These are phyloP conservation scores for Ligustrum vulgare DNA, from an alignment of 257 asterid genomes.

Conservation along the genomic window DNA sequence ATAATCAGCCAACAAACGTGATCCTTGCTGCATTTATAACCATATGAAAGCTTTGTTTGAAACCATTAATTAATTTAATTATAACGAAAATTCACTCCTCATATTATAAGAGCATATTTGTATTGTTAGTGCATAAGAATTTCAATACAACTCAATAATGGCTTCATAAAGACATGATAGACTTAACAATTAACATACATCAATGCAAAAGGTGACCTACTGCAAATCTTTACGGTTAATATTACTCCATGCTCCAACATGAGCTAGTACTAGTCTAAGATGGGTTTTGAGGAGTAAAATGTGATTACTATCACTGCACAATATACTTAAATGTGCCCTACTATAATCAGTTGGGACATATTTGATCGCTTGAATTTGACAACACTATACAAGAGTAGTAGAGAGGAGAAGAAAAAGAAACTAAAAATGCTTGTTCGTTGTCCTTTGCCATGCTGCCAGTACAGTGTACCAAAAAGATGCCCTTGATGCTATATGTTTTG, in stretches of 20 bases:
- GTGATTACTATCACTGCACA: no score
- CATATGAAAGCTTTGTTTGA: background rate
- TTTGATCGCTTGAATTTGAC: background rate
- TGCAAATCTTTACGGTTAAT: background rate
- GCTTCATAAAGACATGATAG: background rate
- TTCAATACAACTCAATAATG: background rate
- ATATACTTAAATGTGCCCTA: no score
- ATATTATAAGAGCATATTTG: background rate
- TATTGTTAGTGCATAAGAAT: background rate
- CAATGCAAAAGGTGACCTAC: background rate
- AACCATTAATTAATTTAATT: background rate
- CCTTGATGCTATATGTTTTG: no score
- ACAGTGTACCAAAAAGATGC: no score
- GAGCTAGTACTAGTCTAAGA: background rate
- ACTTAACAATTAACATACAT: background rate
- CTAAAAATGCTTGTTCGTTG: background rate
- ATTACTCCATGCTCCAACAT: no score
- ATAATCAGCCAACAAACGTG: constrained; percentile 86
- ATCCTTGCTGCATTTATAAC: constrained; percentile 71
- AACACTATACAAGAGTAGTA: background rate
- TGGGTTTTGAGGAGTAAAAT: background rate
- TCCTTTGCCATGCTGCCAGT: background rate
- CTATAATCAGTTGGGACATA: background rate
- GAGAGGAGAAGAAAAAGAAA: background rate
- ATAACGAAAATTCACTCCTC: background rate